phyloP scores from a whole-genome alignment of 371 early-diverging fungal species.

The Mortierella sp. region DNA sequence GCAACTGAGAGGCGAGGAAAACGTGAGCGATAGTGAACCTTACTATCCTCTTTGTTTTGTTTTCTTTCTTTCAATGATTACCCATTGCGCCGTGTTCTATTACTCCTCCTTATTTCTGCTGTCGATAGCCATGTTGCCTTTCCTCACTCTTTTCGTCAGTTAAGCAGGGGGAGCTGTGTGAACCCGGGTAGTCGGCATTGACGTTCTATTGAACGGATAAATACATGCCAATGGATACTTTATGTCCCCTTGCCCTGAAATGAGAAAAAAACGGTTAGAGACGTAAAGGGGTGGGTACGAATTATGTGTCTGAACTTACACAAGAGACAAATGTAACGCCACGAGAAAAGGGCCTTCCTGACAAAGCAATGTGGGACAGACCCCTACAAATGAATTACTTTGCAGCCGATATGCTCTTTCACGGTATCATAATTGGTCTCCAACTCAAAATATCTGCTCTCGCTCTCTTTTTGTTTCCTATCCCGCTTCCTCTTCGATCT shows the following conservation, averaged over 20 bases:
- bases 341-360: constrained; percentile 9
- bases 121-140: not conserved
- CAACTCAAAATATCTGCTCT: constrained; percentile 9
- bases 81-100: not conserved
- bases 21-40: not conserved
- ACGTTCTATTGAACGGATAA: not conserved
- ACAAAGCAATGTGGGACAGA: constrained; percentile 23
- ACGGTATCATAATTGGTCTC: not conserved
- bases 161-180: not conserved
- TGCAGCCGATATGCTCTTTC: not conserved
- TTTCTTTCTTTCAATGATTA: not conserved
- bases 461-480: not conserved
- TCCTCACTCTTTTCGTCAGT: not conserved
- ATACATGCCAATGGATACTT: not conserved
- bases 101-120: not conserved
- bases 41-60: not conserved
- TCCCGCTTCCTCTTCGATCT: not conserved
- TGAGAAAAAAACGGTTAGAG: not conserved
- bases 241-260: not conserved
- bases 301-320: not conserved
- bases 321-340: not conserved
- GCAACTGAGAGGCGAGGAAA: not conserved
- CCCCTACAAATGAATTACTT: not conserved
- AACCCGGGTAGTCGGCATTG: not conserved
- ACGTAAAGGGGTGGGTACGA: not conserved